Evolutionary conservation across 129 eudicot genomes (phyloP), one percentile per base, ranked within the genome.

Genomic region (Smallanthus sonchifolius): DNA sequence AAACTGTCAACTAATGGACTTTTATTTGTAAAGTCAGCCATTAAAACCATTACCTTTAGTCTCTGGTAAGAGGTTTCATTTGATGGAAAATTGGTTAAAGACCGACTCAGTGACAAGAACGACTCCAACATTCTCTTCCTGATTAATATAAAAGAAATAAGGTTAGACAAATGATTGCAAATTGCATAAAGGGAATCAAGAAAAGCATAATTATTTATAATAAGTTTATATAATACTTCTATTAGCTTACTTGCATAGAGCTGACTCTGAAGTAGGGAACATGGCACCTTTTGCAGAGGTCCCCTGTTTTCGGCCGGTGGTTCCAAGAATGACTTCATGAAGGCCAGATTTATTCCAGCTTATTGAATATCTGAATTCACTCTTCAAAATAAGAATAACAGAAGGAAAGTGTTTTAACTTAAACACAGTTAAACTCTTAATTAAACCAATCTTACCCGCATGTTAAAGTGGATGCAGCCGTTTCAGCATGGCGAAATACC

Each of bases 221-320:
- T 9, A 3, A 30, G 2, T 44, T 4, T 73, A n/a, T 30, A 57
- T 73, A 16, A 10, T 4, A 59, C 19, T 40, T 65, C 77, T 24
- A 65, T 62, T 71, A 48, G 68, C 91, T 82, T 91, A 94, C 97
- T 94, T 94, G 98, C 98, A 94, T 79, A 94, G 63, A 62, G 96
- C 81, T 75, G 97, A 86, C 82, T 90, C 91, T 34, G 96, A 88
- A 49, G 97, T 86, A 38, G 98, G 96, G 59, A 55, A 85, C 57
- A 82, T 56, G 7, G 97, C 92, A 40, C 89, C 98, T 84, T 94
- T 90, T 37, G 85, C 84, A 70, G 97, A 88, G 24, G 97, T 94
- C 56, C 98, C 98, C 79, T 94, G 97, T 72, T 94, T 94, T 74
- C 98, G 81, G 32, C 98, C 98, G 35, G 98, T 94, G 45, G 93